phyloP scores from a whole-genome alignment of 768 basidiomycete genomes.

The Lentinus tigrinus region DNA sequence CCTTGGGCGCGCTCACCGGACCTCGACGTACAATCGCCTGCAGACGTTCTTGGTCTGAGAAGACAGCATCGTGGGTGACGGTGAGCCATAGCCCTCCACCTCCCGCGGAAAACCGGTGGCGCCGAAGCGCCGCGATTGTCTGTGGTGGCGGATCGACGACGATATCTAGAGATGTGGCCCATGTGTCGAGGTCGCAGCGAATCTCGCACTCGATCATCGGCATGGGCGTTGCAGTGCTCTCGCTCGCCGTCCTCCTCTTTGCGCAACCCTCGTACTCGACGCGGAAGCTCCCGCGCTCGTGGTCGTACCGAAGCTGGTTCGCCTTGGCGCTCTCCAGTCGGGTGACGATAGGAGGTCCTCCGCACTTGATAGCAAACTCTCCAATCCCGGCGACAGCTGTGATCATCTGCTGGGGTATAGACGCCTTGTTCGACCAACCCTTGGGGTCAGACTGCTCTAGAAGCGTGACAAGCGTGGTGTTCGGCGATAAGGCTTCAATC shows the following conservation, averaged over 20 bases:
- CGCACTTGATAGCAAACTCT: slow-evolving; percentile 93
- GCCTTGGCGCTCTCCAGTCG: slow-evolving; percentile 77
- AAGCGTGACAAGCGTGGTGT: slow-evolving; percentile 88
- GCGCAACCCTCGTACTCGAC: slow-evolving; percentile 79
- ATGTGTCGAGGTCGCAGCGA: slow-evolving; percentile 88
- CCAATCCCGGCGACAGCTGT: slow-evolving; percentile 86
- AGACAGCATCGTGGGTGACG: slow-evolving; percentile 80
- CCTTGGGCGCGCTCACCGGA: slow-evolving; percentile 56
- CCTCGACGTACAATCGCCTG: slow-evolving; percentile 74
- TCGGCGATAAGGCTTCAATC: slow-evolving; percentile 92
- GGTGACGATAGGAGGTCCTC: slow-evolving; percentile 91
- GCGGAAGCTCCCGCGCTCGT: slow-evolving; percentile 77
- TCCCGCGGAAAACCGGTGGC: slow-evolving; percentile 81
- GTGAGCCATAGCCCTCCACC: slow-evolving; percentile 96
- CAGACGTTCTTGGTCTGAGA: slow-evolving; percentile 74
- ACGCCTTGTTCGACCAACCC: slow-evolving; percentile 94
- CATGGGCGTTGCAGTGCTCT: slow-evolving; percentile 21
- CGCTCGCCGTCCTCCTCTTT: slow-evolving; percentile 36
- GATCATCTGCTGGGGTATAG: slow-evolving; percentile 94
- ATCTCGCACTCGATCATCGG: slow-evolving; percentile 84
- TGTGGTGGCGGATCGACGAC: slow-evolving; percentile 93
- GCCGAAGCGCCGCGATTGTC: slow-evolving; percentile 74
- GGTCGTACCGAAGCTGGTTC: slow-evolving; percentile 78
- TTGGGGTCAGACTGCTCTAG: slow-evolving; percentile 97
- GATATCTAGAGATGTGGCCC: slow-evolving; percentile 81